These are phyloP conservation scores for Boletus rubropictus DNA, from an alignment of 768 basidiomycete species.

Conservation along the genomic window DNA sequence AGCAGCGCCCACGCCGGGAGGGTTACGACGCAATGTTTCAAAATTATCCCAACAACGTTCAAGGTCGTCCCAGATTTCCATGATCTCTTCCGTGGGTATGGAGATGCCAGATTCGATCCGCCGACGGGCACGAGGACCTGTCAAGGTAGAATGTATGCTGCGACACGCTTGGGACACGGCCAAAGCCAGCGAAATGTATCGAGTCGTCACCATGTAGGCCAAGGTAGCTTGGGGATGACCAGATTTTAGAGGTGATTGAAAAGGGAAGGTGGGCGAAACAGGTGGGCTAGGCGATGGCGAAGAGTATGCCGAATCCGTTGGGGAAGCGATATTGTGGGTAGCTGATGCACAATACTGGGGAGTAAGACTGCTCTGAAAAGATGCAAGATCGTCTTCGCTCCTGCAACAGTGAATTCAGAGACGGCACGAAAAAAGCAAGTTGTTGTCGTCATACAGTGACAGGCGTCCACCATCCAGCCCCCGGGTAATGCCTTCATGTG, in stretches of 20 bases:
- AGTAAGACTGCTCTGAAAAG: conserved; percentile 64
- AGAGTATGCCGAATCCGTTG: conserved; percentile 31
- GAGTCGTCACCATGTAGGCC: conserved; percentile 49
- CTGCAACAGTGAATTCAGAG: conserved; percentile 33
- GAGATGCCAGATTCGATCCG: conserved; percentile 44
- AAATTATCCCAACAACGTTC: conserved; percentile 83
- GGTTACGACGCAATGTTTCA: conserved; percentile 50
- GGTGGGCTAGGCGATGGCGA: conserved; percentile 28
- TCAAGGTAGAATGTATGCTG: conserved; percentile 69
- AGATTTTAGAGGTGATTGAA: conserved; percentile 20
- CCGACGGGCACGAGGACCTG: conserved; percentile 69
- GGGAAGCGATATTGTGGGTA: conserved; percentile 28
- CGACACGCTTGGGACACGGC: conserved; percentile 74
- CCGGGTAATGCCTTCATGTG: conserved; percentile 77
- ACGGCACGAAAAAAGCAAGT: neutral
- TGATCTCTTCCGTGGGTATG: conserved; percentile 59
- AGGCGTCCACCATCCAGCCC: conserved; percentile 83
- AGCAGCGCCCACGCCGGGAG: conserved; percentile 37
- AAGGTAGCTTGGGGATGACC: conserved; percentile 34
- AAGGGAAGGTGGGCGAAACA: conserved; percentile 19
- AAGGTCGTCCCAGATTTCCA: conserved; percentile 79
- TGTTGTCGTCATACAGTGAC: conserved; percentile 51
- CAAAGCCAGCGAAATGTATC: conserved; percentile 64
- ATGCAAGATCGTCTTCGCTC: conserved; percentile 66
- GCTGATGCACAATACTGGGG: conserved; percentile 31